Evolutionary conservation across 306 rosid species (phyloP).

Genomic region (Quercus robur): DNA sequence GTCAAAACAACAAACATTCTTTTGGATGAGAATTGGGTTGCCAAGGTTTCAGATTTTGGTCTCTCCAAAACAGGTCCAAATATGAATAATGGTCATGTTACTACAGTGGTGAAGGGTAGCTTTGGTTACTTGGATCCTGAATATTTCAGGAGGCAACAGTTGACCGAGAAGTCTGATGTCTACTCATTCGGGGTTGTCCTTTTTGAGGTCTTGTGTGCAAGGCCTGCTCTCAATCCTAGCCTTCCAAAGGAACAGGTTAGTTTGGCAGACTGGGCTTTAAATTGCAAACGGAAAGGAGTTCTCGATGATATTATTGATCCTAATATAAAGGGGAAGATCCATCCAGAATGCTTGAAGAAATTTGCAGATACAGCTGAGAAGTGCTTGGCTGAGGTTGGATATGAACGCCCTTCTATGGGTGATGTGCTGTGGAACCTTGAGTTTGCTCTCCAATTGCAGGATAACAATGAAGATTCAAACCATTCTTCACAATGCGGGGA

Average conservation of each 20-base stretch:
- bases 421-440: constrained; percentile 57
- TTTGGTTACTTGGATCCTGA: constrained; percentile 64
- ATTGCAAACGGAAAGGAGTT: constrained; percentile 39
- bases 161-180: constrained; percentile 59
- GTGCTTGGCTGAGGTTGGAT: constrained; percentile 50
- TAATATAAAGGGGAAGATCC: constrained; percentile 33
- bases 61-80: constrained; percentile 57
- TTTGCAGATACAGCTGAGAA: constrained; percentile 51
- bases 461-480: constrained; percentile 21
- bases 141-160: constrained; percentile 57
- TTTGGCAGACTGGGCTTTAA: constrained; percentile 52
- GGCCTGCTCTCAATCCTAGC: constrained; percentile 45
- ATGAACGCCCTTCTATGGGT: constrained; percentile 51
- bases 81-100: constrained; percentile 43
- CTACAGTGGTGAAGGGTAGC: constrained; percentile 64
- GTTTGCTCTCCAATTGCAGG: constrained; percentile 53
- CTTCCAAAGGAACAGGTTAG: constrained; percentile 62
- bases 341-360: constrained; percentile 46
- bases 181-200: constrained; percentile 61
- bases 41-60: constrained; percentile 68
- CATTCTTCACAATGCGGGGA: constrained; percentile 8
- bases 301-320: constrained; percentile 52
- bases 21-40: constrained; percentile 50
- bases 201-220: constrained; percentile 51
- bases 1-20: constrained; percentile 63